Conservation (phyloP, 2,329 filamentous ascomycete species). For the Hypoxylon sp. region DNA sequence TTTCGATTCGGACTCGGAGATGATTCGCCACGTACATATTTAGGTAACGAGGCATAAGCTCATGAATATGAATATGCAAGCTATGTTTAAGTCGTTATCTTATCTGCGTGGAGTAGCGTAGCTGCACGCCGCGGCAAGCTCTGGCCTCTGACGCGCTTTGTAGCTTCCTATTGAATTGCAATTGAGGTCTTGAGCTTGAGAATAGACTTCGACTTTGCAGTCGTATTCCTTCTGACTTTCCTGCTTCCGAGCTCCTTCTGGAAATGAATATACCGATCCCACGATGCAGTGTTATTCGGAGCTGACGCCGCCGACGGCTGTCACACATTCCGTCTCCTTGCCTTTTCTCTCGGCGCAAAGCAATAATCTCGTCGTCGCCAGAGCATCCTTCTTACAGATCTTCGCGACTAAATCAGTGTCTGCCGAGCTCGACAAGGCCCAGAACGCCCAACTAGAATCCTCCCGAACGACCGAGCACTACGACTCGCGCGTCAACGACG, state of each 20-base stretch:
- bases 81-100: constrained; percentile 10
- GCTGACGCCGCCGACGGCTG: constrained; percentile 90
- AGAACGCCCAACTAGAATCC: constrained; percentile 49
- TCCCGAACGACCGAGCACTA: constrained; percentile 56
- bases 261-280: constrained; percentile 41
- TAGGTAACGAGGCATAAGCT: too few relatives aligned
- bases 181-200: background rate
- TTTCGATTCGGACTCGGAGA: background rate
- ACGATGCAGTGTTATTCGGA: constrained; percentile 98
- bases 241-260: too few relatives aligned
- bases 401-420: constrained; percentile 76
- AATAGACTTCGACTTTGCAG: background rate
- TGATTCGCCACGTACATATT: too few relatives aligned
- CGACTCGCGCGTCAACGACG: constrained; percentile 63
- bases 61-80: too few relatives aligned
- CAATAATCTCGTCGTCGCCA: constrained; percentile 88
- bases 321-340: constrained; percentile 84
- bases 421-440: constrained; percentile 64
- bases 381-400: constrained; percentile 91
- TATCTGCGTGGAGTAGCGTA: constrained; percentile 8
- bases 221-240: constrained; percentile 25
- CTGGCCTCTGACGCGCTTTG: background rate
- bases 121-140: background rate
- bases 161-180: too few relatives aligned
- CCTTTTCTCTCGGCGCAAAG: constrained; percentile 79